Conservation (phyloP, 2,329 filamentous ascomycete genomes). For the Talaromyces sp. region DNA sequence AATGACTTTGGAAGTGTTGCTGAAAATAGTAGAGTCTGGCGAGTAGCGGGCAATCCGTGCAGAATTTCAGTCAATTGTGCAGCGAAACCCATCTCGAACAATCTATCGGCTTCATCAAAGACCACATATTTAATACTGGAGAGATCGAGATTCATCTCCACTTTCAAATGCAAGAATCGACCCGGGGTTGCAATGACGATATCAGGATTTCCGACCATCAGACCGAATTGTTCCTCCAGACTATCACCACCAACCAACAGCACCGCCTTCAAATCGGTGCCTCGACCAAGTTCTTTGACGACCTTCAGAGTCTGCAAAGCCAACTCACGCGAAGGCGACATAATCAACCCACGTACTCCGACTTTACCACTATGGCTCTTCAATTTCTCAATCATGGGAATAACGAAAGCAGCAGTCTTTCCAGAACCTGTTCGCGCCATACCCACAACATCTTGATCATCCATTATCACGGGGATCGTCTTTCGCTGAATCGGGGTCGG, state of each 20-base stretch:
- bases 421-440: conserved; percentile 99
- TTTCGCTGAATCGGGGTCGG: conserved; percentile 98
- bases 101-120: conserved; percentile 93
- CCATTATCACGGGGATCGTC: conserved; percentile 86
- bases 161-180: conserved; percentile 92
- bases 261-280: conserved; percentile 87
- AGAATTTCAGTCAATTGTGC: conserved; percentile 91
- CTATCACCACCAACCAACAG: conserved; percentile 93
- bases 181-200: conserved; percentile 97
- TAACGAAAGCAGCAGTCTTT: conserved; percentile 97
- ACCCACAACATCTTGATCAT: conserved; percentile 92
- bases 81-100: conserved; percentile 99
- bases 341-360: conserved; percentile 78
- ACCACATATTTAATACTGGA: conserved; percentile 90
- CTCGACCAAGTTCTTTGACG: conserved; percentile 87
- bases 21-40: conserved; percentile 92
- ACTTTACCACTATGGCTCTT: conserved; percentile 84
- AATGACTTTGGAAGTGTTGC: conserved; percentile 90
- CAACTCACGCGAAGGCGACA: conserved; percentile 91
- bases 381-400: conserved; percentile 94
- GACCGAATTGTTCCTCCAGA: conserved; percentile 88
- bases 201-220: conserved; percentile 92
- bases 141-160: conserved; percentile 92
- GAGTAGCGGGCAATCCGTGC: conserved; percentile 74
- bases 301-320: conserved; percentile 95